Conservation (phyloP, 345 rosid species). For the Eucalyptus rudis region DNA sequence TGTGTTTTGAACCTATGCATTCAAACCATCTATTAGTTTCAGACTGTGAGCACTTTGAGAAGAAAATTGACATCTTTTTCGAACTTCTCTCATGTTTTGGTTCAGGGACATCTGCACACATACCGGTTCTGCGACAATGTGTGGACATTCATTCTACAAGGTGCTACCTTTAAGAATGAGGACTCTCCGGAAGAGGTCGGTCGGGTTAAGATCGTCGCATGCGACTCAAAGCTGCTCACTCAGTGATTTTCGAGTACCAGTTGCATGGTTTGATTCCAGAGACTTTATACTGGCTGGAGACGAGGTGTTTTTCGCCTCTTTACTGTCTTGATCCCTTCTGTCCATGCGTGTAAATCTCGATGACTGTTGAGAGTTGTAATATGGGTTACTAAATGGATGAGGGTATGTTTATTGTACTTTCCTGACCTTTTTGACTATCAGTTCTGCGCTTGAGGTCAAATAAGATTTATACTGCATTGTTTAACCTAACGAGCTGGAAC, state of each 20-base stretch:
- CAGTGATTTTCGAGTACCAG: constrained; percentile 23
- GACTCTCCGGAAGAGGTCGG: constrained; percentile 54
- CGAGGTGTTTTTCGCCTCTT: not conserved
- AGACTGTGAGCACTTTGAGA: not conserved
- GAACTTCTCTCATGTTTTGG: not conserved
- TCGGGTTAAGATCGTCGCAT: constrained; percentile 90
- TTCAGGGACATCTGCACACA: constrained; percentile 96
- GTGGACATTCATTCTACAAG: constrained; percentile 94
- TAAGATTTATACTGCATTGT: not conserved
- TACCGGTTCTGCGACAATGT: constrained; percentile 99
- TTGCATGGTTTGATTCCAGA: not conserved
- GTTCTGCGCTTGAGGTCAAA: not conserved
- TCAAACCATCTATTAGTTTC: not conserved
- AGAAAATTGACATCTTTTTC: not conserved
- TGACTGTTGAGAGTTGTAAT: not conserved
- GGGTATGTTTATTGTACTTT: not conserved
- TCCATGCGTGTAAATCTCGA: not conserved
- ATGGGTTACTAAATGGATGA: not conserved
- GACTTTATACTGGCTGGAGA: not conserved
- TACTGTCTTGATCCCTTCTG: not conserved
- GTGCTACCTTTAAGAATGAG: constrained; percentile 57
- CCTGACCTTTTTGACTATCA: not conserved
- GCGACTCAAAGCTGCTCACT: constrained; percentile 88
- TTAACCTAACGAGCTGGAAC: not conserved
- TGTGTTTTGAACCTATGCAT: not conserved